Conservation (phyloP, 2,329 filamentous ascomycete genomes). For the Metarhizium rileyi region DNA sequence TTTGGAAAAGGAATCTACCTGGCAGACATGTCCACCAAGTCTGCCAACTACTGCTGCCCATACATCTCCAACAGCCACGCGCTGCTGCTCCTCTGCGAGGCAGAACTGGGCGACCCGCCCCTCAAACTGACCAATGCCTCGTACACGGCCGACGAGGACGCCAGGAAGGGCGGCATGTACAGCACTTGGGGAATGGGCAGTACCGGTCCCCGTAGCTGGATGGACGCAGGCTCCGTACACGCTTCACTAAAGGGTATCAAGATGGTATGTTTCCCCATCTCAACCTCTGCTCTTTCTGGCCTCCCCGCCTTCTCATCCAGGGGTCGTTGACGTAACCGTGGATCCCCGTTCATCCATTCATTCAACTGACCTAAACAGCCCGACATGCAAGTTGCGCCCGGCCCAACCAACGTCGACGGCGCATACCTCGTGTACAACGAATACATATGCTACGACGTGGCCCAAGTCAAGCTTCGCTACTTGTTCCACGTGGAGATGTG, state of each 20-base stretch:
- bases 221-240: constrained; percentile 61
- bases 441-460: constrained; percentile 61
- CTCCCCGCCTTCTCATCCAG: neutral
- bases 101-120: constrained; percentile 64
- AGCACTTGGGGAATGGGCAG: constrained; percentile 63
- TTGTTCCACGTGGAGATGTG: constrained; percentile 52
- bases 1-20: constrained; percentile 87
- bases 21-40: constrained; percentile 77
- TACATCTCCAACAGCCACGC: constrained; percentile 56
- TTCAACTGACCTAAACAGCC: constrained; percentile 34
- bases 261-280: constrained; percentile 46
- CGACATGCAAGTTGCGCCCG: constrained; percentile 36
- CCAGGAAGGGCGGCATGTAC: constrained; percentile 47
- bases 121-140: constrained; percentile 48
- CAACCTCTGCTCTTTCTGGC: neutral
- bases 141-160: constrained; percentile 54
- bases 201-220: constrained; percentile 59
- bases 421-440: constrained; percentile 58
- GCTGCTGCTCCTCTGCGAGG: constrained; percentile 74
- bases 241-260: constrained; percentile 54
- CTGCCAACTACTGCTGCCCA: constrained; percentile 64
- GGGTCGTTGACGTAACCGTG: too few relatives aligned
- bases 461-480: constrained; percentile 62
- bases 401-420: constrained; percentile 33
- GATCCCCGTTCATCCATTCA: too few relatives aligned